Evolutionary conservation across 352 stramenopile genomes (phyloP).

Genomic region (Elongisporangium undulatum): DNA sequence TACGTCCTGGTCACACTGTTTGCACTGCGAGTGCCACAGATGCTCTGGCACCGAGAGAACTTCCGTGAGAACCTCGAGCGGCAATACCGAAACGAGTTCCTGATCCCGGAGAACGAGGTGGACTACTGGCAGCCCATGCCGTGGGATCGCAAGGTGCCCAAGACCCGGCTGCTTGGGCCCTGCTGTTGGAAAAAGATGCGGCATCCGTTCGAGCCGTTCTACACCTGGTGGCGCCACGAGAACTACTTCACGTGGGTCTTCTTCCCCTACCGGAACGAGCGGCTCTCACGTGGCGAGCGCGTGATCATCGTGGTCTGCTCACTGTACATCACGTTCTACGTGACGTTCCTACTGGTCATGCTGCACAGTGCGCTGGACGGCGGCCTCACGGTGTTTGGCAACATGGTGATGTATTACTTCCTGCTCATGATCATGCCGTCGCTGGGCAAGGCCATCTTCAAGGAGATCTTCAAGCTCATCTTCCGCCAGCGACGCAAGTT

Average conservation of each 20-base stretch:
- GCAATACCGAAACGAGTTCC: conserved; percentile 48
- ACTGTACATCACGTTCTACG: conserved; percentile 74
- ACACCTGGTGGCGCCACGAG: conserved; percentile 71
- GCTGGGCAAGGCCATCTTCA: conserved; percentile 63
- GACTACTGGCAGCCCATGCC: conserved; percentile 69
- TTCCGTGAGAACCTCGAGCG: conserved; percentile 59
- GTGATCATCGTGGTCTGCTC: conserved; percentile 66
- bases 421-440: conserved; percentile 47
- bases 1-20: conserved; percentile 51
- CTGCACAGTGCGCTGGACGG: conserved; percentile 32
- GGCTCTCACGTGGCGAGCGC: conserved; percentile 46
- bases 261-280: conserved; percentile 63
- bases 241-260: conserved; percentile 83
- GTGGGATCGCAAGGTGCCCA: conserved; percentile 68
- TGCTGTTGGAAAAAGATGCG: conserved; percentile 71
- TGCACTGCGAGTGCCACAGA: conserved; percentile 57
- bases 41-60: conserved; percentile 46
- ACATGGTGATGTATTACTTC: conserved; percentile 47
- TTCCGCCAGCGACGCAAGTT: conserved; percentile 67
- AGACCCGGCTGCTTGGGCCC: conserved; percentile 50
- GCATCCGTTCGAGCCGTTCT: conserved; percentile 55
- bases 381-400: conserved; percentile 30
- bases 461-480: conserved; percentile 75
- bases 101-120: conserved; percentile 54
- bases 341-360: conserved; percentile 66